phyloP scores from a whole-genome alignment of 2,329 filamentous ascomycete species.

The Epichloe elymi region DNA sequence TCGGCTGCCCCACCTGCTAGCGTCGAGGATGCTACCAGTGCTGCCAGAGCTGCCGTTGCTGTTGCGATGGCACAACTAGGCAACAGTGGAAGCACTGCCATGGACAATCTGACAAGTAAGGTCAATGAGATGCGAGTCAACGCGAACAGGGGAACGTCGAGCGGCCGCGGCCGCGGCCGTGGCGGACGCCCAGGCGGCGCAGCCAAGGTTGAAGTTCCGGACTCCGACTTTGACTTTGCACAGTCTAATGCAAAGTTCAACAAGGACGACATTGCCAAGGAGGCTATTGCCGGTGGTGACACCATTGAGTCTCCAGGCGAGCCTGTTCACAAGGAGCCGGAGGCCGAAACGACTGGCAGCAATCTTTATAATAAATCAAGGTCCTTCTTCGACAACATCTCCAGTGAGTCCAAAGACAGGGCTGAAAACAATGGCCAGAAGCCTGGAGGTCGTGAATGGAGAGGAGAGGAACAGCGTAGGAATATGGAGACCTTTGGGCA shows the following conservation, averaged over 20 bases:
- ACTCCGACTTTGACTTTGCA: constrained; percentile 86
- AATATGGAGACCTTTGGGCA: constrained; percentile 98
- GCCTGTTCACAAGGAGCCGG: constrained; percentile 21
- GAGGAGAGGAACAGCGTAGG: constrained; percentile 82
- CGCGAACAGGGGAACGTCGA: constrained; percentile 37
- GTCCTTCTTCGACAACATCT: constrained; percentile 98
- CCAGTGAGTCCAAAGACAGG: constrained; percentile 81
- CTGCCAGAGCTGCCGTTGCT: constrained; percentile 65
- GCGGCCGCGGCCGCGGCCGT: constrained; percentile 36
- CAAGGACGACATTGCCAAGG: constrained; percentile 55
- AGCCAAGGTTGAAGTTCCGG: constrained; percentile 74
- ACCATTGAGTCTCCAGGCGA: constrained; percentile 36
- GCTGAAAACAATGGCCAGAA: constrained; percentile 56
- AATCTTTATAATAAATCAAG: constrained; percentile 69
- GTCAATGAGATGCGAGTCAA: constrained; percentile 65
- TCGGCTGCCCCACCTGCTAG: constrained; percentile 23
- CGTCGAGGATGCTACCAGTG: constrained; percentile 56
- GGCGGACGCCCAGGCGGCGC: constrained; percentile 28
- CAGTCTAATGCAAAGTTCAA: constrained; percentile 35
- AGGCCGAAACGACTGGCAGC: constrained; percentile 26
- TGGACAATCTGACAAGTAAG: constrained; percentile 62
- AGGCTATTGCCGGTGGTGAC: constrained; percentile 72
- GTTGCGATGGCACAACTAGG: constrained; percentile 64
- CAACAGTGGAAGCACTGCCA: constrained; percentile 29
- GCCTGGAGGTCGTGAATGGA: constrained; percentile 74